These are phyloP conservation scores for Pleurotus tuber-regium DNA, from an alignment of 768 basidiomycete genomes.

Conservation along the genomic window DNA sequence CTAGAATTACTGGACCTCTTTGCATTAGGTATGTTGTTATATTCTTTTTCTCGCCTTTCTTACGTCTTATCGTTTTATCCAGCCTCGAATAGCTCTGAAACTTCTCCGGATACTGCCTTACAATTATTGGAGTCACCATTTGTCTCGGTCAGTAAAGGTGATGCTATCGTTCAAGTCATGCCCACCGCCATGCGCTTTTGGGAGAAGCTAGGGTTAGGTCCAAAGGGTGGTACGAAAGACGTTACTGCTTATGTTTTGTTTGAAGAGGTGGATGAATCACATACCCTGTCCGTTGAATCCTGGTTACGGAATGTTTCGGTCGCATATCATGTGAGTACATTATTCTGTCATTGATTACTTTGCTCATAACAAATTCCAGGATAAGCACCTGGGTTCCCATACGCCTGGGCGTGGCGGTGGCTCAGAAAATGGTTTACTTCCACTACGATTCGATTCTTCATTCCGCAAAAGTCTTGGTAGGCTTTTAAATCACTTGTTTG, in stretches of 20 bases:
- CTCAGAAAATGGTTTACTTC: constrained; percentile 54
- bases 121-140: constrained; percentile 49
- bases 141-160: constrained; percentile 65
- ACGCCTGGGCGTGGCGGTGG: constrained; percentile 49
- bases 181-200: constrained; percentile 78
- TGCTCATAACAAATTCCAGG: constrained; percentile 36
- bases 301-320: constrained; percentile 59
- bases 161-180: constrained; percentile 63
- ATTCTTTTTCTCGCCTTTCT: not conserved
- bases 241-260: constrained; percentile 66
- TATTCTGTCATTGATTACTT: constrained; percentile 5
- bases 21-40: constrained; percentile 28
- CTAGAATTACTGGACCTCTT: constrained; percentile 45
- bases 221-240: constrained; percentile 70
- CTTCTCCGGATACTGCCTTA: constrained; percentile 12
- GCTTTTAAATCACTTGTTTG: constrained; percentile 11
- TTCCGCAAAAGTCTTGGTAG: constrained; percentile 67
- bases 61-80: not conserved
- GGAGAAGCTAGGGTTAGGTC: constrained; percentile 79
- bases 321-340: constrained; percentile 55
- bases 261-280: constrained; percentile 56
- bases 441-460: constrained; percentile 60
- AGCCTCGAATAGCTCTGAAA: constrained; percentile 9
- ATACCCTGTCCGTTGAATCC: constrained; percentile 41
- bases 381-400: constrained; percentile 59